Evolutionary conservation across 495 filamentous ascomycete genomes (phyloP).

Genomic region (Penicillium pancosmium): DNA sequence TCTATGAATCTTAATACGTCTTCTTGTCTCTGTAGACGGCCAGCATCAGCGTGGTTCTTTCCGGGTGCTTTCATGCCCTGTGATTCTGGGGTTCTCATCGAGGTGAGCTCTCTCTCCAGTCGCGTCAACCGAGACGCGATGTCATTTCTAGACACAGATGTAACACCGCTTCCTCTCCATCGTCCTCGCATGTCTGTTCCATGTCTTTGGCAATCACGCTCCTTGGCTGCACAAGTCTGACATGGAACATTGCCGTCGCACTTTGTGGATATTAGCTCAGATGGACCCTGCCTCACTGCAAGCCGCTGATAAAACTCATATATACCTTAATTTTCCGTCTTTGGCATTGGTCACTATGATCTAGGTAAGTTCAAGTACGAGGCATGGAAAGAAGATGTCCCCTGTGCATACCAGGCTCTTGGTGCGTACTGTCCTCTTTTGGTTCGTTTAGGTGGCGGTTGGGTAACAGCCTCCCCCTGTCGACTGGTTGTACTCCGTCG

Average conservation of each 20-base stretch:
- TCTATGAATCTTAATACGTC: not conserved
- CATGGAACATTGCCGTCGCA: conserved; percentile 32
- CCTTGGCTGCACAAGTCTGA: conserved; percentile 17
- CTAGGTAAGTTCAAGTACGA: not conserved
- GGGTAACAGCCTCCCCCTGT: not conserved
- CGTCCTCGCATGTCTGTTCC: conserved; percentile 29
- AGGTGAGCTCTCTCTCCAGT: conserved; percentile 15
- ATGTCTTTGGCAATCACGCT: conserved; percentile 16
- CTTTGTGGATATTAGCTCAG: conserved; percentile 9
- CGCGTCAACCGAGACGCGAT: conserved; percentile 12
- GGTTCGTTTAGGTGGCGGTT: conserved; percentile 11
- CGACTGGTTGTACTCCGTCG: not conserved
- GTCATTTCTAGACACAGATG: not conserved
- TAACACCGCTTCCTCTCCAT: conserved; percentile 7
- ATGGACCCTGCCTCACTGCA: not conserved
- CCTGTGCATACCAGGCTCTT: conserved; percentile 28
- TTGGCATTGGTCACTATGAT: conserved; percentile 24
- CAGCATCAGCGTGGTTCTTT: not conserved
- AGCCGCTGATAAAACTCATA: not conserved
- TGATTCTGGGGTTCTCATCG: not conserved
- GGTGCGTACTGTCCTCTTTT: conserved; percentile 30
- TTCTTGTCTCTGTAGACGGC: not conserved
- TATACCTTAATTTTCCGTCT: conserved; percentile 30
- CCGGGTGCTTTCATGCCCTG: not conserved
- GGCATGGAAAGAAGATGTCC: not conserved